phyloP scores from a whole-genome alignment of 208 protist species.

The Trypanosoma grayi region DNA sequence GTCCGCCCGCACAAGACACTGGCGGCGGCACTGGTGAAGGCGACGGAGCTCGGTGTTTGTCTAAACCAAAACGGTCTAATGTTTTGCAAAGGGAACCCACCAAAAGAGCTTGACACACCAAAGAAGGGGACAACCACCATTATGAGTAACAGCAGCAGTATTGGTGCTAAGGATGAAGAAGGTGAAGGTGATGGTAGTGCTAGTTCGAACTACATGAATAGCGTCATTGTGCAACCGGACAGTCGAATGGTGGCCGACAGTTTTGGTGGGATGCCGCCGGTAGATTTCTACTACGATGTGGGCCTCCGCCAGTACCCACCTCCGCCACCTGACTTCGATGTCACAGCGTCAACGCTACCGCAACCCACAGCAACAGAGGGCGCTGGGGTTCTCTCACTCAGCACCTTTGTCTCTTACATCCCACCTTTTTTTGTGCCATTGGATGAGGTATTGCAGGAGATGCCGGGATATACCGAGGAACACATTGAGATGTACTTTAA shows the following conservation, averaged over 20 bases:
- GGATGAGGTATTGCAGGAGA: conserved; percentile 47
- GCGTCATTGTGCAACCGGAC: conserved; percentile 7
- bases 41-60: conserved; percentile 32
- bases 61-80: conserved; percentile 54
- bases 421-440: conserved; percentile 87
- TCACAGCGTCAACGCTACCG: conserved; percentile 44
- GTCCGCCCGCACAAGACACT: conserved; percentile 82
- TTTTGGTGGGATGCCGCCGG: conserved; percentile 23
- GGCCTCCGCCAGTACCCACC: conserved; percentile 51
- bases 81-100: conserved; percentile 46
- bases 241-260: neutral
- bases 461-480: conserved; percentile 88
- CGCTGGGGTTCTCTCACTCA: conserved; percentile 67
- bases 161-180: neutral
- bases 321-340: conserved; percentile 75
- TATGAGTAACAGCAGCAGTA: neutral
- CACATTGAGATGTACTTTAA: conserved; percentile 76
- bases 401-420: conserved; percentile 74
- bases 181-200: neutral
- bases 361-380: conserved; percentile 38
- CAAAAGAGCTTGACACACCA: conserved; percentile 13
- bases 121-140: neutral
- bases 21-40: conserved; percentile 46
- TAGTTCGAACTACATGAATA: neutral
- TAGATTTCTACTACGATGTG: conserved; percentile 88